Evolutionary conservation across 2,329 filamentous ascomycete species (phyloP).

Genomic region (Achaetomium macrosporum): DNA sequence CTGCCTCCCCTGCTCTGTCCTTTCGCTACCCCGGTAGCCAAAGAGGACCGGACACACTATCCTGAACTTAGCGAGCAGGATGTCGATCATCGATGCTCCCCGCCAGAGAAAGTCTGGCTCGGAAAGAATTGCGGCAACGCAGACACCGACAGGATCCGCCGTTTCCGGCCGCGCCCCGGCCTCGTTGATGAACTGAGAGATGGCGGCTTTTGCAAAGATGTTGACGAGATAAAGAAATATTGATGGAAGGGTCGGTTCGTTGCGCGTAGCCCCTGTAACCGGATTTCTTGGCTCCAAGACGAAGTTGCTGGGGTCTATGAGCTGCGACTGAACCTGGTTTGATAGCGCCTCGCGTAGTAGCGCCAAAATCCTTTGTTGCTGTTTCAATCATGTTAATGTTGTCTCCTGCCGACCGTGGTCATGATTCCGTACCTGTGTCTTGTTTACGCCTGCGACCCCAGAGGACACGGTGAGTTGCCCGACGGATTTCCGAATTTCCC

Average conservation of each 20-base stretch:
- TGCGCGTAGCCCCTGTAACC: constrained; percentile 36
- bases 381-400: constrained; percentile 3
- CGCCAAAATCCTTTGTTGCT: constrained; percentile 40
- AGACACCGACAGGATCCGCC: constrained; percentile 67
- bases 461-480: constrained; percentile 59
- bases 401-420: neutral
- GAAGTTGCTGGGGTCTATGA: constrained; percentile 49
- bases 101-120: constrained; percentile 57
- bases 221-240: constrained; percentile 68
- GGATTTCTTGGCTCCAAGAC: constrained; percentile 38
- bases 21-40: constrained; percentile 71
- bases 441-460: constrained; percentile 36
- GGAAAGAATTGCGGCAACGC: constrained; percentile 64
- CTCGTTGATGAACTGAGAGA: constrained; percentile 60
- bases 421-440: constrained; percentile 39
- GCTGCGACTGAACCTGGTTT: constrained; percentile 40
- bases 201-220: constrained; percentile 61
- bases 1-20: constrained; percentile 58
- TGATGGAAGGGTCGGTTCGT: constrained; percentile 46
- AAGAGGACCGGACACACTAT: constrained; percentile 78
- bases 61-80: constrained; percentile 77
- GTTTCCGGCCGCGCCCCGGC: constrained; percentile 51
- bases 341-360: constrained; percentile 47
- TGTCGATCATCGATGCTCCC: constrained; percentile 63
- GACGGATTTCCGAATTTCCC: constrained; percentile 64